phyloP scores from a whole-genome alignment of 768 basidiomycete species.

The Pholiota molesta region DNA sequence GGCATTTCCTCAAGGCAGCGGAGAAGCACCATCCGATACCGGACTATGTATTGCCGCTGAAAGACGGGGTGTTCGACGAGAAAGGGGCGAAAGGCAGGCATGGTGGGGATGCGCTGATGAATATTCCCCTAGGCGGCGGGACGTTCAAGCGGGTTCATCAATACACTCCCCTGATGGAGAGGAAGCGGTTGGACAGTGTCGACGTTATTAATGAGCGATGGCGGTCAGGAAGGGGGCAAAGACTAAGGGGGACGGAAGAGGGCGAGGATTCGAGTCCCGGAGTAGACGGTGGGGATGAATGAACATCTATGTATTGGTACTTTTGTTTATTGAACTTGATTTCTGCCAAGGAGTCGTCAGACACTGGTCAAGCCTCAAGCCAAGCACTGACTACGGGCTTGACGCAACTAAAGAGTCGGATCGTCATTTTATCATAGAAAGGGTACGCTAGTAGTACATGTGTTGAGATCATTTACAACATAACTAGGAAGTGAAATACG shows the following conservation, averaged over 20 bases:
- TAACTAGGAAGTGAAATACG: too few relatives aligned
- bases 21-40: slow-evolving; percentile 51
- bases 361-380: too few relatives aligned
- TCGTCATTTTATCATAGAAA: too few relatives aligned
- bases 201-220: slow-evolving; percentile 81
- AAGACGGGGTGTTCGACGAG: slow-evolving; percentile 21
- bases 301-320: slow-evolving; percentile 5
- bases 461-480: too few relatives aligned
- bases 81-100: slow-evolving; percentile 13
- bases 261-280: not conserved
- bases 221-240: slow-evolving; percentile 65
- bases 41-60: slow-evolving; percentile 38
- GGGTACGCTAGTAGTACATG: too few relatives aligned
- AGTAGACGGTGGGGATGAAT: slow-evolving; percentile 26
- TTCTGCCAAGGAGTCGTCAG: too few relatives aligned
- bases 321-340: too few relatives aligned
- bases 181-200: slow-evolving; percentile 70
- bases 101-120: slow-evolving; percentile 28
- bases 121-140: slow-evolving; percentile 76
- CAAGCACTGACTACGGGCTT: too few relatives aligned
- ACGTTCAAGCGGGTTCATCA: slow-evolving; percentile 58
- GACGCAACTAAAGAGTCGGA: too few relatives aligned
- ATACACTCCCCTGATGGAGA: slow-evolving; percentile 68
- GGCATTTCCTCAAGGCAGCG: slow-evolving; percentile 66
- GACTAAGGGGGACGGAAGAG: slow-evolving; percentile 40